phyloP scores from a whole-genome alignment of 164 flowering plant genomes.

The Liquidambar formosana region DNA sequence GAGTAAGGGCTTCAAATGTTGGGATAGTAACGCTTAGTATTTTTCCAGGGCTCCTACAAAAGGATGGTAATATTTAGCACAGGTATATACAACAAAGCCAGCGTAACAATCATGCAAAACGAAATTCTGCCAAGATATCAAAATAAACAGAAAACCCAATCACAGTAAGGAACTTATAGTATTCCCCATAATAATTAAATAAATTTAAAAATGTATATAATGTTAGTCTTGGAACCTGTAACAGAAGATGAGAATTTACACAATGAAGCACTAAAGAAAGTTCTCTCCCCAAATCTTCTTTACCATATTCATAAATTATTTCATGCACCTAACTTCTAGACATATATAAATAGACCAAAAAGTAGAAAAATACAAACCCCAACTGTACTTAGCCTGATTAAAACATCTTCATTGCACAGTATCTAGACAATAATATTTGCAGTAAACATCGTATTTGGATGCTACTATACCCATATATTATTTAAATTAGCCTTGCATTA shows the following conservation, averaged over 20 bases:
- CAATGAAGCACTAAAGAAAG: neutral
- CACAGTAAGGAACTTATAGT: neutral
- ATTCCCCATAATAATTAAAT: neutral
- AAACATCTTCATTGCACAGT: too few relatives aligned
- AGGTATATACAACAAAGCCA: neutral
- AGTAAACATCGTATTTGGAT: too few relatives aligned
- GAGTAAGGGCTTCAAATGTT: slow-evolving; percentile 90
- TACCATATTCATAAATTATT: neutral
- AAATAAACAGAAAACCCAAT: neutral
- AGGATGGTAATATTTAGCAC: neutral
- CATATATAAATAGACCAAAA: neutral
- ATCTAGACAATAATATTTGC: too few relatives aligned
- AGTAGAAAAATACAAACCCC: too few relatives aligned
- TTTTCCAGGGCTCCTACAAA: slow-evolving; percentile 91
- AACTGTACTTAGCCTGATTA: too few relatives aligned
- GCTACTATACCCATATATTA: too few relatives aligned
- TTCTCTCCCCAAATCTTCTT: neutral
- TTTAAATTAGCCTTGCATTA: too few relatives aligned
- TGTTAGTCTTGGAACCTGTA: neutral
- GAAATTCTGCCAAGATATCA: neutral
- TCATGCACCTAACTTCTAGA: neutral
- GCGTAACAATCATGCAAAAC: neutral
- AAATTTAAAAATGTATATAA: too few relatives aligned
- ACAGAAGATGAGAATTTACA: neutral
- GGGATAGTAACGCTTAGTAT: slow-evolving; percentile 73